Conservation (phyloP, 495 filamentous ascomycete genomes). For the Neurospora tetraspora region DNA sequence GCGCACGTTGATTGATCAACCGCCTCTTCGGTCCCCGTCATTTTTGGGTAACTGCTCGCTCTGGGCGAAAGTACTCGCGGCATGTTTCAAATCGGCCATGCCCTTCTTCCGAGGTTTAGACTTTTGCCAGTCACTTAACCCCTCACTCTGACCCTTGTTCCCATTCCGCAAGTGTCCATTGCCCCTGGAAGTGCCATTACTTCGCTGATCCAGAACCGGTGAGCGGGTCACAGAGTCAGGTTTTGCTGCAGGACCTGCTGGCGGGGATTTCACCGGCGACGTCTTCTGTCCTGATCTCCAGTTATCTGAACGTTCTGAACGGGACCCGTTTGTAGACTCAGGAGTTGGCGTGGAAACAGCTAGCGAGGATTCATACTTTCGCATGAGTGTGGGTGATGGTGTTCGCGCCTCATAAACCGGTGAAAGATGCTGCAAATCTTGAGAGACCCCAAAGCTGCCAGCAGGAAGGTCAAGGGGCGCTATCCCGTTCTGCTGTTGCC, state of each 20-base stretch:
- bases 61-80: slow-evolving; percentile 23
- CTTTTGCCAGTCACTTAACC: slow-evolving; percentile 37
- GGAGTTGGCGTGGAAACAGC: slow-evolving; percentile 1
- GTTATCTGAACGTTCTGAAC: slow-evolving; percentile 6
- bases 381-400: slow-evolving; percentile 35
- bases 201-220: slow-evolving; percentile 20
- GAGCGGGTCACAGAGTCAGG: slow-evolving; percentile 16
- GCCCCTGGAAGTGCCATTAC: slow-evolving; percentile 26
- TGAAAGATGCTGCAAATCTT: slow-evolving; percentile 39
- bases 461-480: slow-evolving; percentile 39
- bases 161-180: slow-evolving; percentile 35
- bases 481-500: slow-evolving; percentile 29
- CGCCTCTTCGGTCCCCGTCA: slow-evolving; percentile 44
- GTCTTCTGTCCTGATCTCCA: slow-evolving; percentile 9
- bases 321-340: slow-evolving; percentile 4
- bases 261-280: slow-evolving; percentile 3
- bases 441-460: slow-evolving; percentile 18
- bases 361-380: slow-evolving; percentile 26
- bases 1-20: slow-evolving; percentile 21
- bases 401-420: slow-evolving; percentile 46
- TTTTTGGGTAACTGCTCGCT: slow-evolving; percentile 41
- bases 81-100: slow-evolving; percentile 22
- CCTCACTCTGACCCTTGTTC: slow-evolving; percentile 41
- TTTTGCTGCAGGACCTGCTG: slow-evolving; percentile 11
- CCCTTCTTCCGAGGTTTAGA: slow-evolving; percentile 40